Percentiles rank a stretch among this genome's conserved stretches.
phyloP scores from a whole-genome alignment of 2,329 filamentous ascomycete species.

The Colletotrichum godetiae region DNA sequence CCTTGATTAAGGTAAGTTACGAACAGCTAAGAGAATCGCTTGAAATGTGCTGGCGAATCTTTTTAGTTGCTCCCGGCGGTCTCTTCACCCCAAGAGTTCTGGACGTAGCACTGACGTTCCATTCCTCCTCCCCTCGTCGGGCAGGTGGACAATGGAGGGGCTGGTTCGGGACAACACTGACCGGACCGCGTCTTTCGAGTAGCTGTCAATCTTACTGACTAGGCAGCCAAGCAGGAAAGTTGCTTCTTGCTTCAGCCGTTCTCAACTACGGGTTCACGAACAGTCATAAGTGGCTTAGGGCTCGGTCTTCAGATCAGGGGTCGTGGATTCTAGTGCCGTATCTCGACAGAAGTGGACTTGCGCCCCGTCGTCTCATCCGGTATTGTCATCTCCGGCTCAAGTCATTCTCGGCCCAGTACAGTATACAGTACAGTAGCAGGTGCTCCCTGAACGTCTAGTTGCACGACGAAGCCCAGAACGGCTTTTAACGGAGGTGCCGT shows the following conservation, averaged over 20 bases:
- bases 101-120: too few species aligned
- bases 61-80: background rate
- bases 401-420: background rate
- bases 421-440: background rate
- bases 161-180: background rate
- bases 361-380: too few species aligned
- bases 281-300: too few species aligned
- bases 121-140: too few species aligned
- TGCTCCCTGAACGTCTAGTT: background rate
- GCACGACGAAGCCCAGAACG: background rate
- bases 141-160: background rate
- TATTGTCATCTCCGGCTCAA: background rate
- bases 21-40: background rate
- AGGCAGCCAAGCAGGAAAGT: background rate
- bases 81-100: background rate
- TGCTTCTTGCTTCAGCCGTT: background rate
- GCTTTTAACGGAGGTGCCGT: background rate
- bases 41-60: background rate
- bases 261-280: background rate
- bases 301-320: too few species aligned
- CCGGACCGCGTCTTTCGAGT: background rate
- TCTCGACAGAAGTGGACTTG: too few species aligned
- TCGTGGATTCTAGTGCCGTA: too few species aligned
- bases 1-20: background rate
- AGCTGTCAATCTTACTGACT: background rate